phyloP scores from a whole-genome alignment of 805 yeast species.

The Saccharomycopsis olivae region DNA sequence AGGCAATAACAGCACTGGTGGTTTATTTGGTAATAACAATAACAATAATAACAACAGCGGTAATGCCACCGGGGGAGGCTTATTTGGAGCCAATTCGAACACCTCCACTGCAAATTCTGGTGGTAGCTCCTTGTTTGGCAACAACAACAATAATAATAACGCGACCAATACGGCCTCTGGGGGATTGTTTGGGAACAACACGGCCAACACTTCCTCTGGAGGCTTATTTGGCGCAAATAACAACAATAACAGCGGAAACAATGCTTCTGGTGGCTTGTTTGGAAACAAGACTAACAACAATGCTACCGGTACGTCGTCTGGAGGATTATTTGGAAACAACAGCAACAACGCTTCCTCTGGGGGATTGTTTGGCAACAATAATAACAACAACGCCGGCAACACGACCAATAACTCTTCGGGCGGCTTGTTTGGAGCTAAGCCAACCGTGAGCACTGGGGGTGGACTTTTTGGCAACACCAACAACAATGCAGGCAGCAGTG shows the following conservation, averaged over 20 bases:
- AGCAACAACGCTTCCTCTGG: conserved; percentile 19
- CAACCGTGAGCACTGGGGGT: conserved; percentile 20
- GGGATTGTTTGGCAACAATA: conserved; percentile 23
- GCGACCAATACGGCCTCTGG: conserved; percentile 18
- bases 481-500: conserved; percentile 17
- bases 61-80: background rate
- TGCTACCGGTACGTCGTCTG: conserved; percentile 27
- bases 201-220: conserved; percentile 24
- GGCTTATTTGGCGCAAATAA: conserved; percentile 26
- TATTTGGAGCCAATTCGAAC: conserved; percentile 20
- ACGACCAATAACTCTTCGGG: conserved; percentile 14
- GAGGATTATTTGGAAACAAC: conserved; percentile 33
- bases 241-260: conserved; percentile 18
- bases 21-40: conserved; percentile 22
- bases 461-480: conserved; percentile 22
- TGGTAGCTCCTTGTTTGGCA: conserved; percentile 33
- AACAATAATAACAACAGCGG: conserved; percentile 17
- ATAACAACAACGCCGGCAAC: conserved; percentile 20
- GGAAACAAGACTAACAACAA: conserved; percentile 21
- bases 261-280: conserved; percentile 24
- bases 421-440: conserved; percentile 19
- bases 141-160: conserved; percentile 18
- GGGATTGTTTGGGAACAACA: conserved; percentile 32
- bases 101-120: conserved; percentile 13
- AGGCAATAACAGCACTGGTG: background rate